Conservation (phyloP, 1,139 yeast genomes). For the Candida mesenterica region DNA sequence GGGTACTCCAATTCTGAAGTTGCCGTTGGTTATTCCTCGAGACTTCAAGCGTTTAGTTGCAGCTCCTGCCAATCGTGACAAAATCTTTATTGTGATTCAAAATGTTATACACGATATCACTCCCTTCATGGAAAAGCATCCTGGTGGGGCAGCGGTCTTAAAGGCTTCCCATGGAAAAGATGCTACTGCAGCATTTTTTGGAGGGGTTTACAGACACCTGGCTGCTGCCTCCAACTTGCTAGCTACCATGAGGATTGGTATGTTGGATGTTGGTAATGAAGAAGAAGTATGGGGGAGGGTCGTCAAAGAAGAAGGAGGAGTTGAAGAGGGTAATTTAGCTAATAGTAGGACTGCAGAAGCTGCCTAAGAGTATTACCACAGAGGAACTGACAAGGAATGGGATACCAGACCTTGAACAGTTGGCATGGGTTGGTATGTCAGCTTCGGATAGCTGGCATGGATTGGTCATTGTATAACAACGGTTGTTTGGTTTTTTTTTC, state of each 20-base stretch:
- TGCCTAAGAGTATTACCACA: too few species aligned
- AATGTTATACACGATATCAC: slow-evolving; percentile 72
- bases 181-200: slow-evolving; percentile 70
- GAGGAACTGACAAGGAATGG: too few species aligned
- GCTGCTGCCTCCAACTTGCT: slow-evolving; percentile 69
- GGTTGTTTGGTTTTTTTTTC: too few species aligned
- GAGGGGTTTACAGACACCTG: slow-evolving; percentile 74
- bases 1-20: slow-evolving; percentile 73
- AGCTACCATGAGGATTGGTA: slow-evolving; percentile 76
- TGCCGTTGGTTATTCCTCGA: slow-evolving; percentile 52
- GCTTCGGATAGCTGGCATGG: too few species aligned
- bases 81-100: slow-evolving; percentile 44
- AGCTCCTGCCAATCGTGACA: slow-evolving; percentile 36
- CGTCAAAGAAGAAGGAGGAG: slow-evolving; percentile 41
- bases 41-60: slow-evolving; percentile 48
- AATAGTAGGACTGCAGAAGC: slow-evolving; percentile 46
- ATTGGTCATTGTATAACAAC: too few species aligned
- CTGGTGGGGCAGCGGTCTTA: slow-evolving; percentile 65
- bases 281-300: slow-evolving; percentile 76
- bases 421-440: too few species aligned
- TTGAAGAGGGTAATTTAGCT: slow-evolving; percentile 26
- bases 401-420: too few species aligned
- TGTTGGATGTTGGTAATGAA: slow-evolving; percentile 75
- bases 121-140: slow-evolving; percentile 70
- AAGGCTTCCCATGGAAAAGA: slow-evolving; percentile 67